phyloP scores from a whole-genome alignment of 371 early-diverging fungal genomes.

The Mortierella sp. region DNA sequence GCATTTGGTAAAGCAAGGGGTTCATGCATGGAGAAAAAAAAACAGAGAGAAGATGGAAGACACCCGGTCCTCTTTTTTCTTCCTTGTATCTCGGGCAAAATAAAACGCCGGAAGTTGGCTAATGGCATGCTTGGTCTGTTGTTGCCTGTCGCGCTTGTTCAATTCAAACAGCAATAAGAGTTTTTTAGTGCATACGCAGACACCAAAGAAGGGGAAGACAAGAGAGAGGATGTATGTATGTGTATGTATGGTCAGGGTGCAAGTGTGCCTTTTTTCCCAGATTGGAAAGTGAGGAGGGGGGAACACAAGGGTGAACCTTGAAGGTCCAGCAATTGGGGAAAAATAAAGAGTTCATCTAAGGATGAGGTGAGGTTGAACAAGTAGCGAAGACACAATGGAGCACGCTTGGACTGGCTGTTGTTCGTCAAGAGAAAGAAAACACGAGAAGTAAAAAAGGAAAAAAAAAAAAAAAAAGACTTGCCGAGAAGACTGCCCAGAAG shows the following conservation, averaged over 20 bases:
- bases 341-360: no score
- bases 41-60: background rate
- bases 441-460: no score
- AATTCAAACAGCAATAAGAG: background rate
- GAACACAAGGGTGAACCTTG: no score
- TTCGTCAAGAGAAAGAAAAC: background rate
- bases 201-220: background rate
- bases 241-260: background rate
- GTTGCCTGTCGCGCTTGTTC: background rate
- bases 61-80: background rate
- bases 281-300: background rate
- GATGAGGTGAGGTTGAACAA: no score
- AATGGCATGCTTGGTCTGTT: background rate
- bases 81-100: background rate
- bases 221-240: background rate
- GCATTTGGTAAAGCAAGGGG: no score
- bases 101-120: background rate
- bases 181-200: background rate
- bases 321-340: no score
- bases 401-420: no score
- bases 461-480: slow-evolving; percentile 11
- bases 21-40: background rate
- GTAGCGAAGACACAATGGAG: no score
- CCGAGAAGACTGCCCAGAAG: slow-evolving; percentile 39
- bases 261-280: background rate